Evolutionary conservation across 2,329 filamentous ascomycete genomes (phyloP), one percentile per base, ranked within the genome.

Genomic region (Diaporthe vexans): DNA sequence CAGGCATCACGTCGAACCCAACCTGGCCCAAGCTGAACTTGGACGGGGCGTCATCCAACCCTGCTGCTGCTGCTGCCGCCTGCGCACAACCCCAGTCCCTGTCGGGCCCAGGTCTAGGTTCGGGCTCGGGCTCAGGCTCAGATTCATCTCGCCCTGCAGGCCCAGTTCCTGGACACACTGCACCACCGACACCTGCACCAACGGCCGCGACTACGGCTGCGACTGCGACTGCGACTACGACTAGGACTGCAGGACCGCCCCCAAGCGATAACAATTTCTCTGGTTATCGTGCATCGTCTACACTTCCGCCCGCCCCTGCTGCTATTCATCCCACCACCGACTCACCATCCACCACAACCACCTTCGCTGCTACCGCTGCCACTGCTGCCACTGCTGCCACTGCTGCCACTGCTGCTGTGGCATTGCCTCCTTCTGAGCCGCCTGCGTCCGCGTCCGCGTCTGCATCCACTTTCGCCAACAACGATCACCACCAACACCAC

Each of bases 381-480:
- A n/a, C n/a, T 43, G 10, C 37, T 37, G 37, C 37, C 8, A 13
- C 40, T 6, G 40, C 15, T 43, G 40, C 40, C 6, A 13, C 40
- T 19, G 17, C 40, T 13, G 40, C 40, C 17, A 13, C 40, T 17
- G 40, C 40, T 43, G 40, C 40, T 43, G 40, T 19, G 13, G 17
- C 40, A 43, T 43, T 43, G 17, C 40, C 40, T 43, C 1, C 15
- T 43, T 43, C 40, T 43, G 40, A 15, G 40, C 40, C 40, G 40
- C 40, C 40, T 63, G 58, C 57, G 35, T 19, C 57, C 24, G 35
- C 58, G 37, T 13, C 40, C 7, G 29, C 35, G 57, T 58, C 33
- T 29, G 54, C 54, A 21, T 29, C 77, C 78, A 83, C 81, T 80
- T 80, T 73, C 80, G 71, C 74, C 71, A 68, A 24, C 58, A 43